Conservation (phyloP, 257 asterid species). For the Solanum piurae region DNA sequence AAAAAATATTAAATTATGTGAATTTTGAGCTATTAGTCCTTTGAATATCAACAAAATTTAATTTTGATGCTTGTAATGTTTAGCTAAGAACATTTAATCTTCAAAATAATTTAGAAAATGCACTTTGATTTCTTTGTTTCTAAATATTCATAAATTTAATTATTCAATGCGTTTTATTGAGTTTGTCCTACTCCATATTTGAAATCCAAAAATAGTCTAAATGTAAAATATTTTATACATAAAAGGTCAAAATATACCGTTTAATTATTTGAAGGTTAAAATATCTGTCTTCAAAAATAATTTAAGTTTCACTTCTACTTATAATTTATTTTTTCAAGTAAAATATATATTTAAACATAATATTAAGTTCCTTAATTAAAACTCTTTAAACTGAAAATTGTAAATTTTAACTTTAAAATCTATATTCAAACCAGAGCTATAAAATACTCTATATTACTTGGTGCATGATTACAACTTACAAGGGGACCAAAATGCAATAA, state of each 20-base stretch:
- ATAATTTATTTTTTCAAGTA: background rate
- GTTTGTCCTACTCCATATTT: background rate
- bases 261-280: no score
- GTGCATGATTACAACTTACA: background rate
- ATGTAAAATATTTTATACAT: background rate
- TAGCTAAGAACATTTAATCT: background rate
- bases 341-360: fast-evolving
- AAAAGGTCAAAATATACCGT: background rate
- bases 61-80: background rate
- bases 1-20: background rate
- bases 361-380: no score
- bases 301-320: fast-evolving
- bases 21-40: background rate
- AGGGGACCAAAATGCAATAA: background rate
- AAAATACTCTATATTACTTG: background rate
- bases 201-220: background rate
- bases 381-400: no score
- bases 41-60: background rate
- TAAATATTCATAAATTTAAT: background rate
- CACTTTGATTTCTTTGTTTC: background rate
- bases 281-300: no score
- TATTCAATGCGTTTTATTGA: background rate
- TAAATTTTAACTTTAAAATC: no score
- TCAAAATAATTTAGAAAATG: no score
- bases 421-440: no score